Percentiles rank a stretch among this genome's conserved stretches.
phyloP scores from a whole-genome alignment of 202 grass and related monocot species.

The Elaeis oleifera region DNA sequence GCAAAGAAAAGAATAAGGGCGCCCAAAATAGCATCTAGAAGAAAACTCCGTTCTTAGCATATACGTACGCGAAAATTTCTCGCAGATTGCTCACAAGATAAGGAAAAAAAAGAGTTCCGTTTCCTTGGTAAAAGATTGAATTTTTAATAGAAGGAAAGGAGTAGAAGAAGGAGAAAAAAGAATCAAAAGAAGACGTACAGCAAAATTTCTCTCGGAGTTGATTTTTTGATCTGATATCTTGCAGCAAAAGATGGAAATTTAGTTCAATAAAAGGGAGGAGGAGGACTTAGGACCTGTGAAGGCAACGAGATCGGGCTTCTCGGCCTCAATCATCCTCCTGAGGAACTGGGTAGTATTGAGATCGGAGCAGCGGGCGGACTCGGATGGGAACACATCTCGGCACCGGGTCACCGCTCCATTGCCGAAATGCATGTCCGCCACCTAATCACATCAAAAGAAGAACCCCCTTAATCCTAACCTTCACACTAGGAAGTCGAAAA shows the following conservation, averaged over 20 bases:
- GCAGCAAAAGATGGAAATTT: neutral
- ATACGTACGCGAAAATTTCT: too few species aligned
- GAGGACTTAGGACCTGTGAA: conserved; percentile 52
- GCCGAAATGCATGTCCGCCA: conserved; percentile 94
- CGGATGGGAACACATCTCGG: conserved; percentile 47
- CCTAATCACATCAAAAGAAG: conserved; percentile 26
- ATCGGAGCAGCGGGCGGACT: conserved; percentile 64
- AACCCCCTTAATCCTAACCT: neutral
- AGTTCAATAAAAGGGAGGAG: too few species aligned
- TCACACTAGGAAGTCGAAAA: neutral
- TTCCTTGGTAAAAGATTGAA: too few species aligned
- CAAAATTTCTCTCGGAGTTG: neutral
- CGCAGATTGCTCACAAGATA: too few species aligned
- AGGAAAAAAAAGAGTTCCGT: too few species aligned
- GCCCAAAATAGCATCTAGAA: too few species aligned
- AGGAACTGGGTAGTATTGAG: conserved; percentile 81
- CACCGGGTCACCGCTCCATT: conserved; percentile 73
- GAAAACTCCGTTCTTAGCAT: too few species aligned
- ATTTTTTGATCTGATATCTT: neutral
- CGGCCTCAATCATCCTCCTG: conserved; percentile 61
- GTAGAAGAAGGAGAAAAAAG: too few species aligned
- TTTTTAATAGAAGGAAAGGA: too few species aligned
- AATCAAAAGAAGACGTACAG: too few species aligned
- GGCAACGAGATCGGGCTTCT: conserved; percentile 73
- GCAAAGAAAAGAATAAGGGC: too few species aligned